Evolutionary conservation across 2,329 filamentous ascomycete species (phyloP).

Genomic region (Tolypocladium album): DNA sequence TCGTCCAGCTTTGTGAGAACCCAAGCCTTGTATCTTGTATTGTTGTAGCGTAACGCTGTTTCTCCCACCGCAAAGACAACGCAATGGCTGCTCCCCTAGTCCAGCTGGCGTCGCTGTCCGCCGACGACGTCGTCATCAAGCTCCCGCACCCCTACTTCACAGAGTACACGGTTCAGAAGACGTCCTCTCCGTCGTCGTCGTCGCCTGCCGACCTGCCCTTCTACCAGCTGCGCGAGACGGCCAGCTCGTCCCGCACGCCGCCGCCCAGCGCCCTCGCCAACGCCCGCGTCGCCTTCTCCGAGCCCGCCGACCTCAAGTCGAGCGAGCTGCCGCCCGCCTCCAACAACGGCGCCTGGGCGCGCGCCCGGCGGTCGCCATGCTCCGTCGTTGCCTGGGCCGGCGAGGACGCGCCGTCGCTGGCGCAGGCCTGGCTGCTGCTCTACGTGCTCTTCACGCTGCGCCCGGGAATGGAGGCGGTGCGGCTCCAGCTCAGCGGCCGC

Average conservation of each 20-base stretch:
- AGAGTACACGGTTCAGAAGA: slow-evolving; percentile 30
- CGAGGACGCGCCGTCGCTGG: slow-evolving; percentile 29
- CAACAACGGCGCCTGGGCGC: slow-evolving; percentile 45
- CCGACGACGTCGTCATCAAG: slow-evolving; percentile 30
- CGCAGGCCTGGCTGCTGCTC: slow-evolving; percentile 41
- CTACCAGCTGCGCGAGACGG: slow-evolving; percentile 24
- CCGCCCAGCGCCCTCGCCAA: slow-evolving; percentile 20
- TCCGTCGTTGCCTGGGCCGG: slow-evolving; percentile 33
- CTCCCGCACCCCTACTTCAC: slow-evolving; percentile 39
- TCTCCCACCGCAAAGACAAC: no score
- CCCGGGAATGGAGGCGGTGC: slow-evolving; percentile 35
- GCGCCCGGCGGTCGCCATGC: slow-evolving; percentile 41
- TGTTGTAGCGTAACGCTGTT: not conserved
- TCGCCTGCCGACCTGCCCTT: slow-evolving; percentile 10
- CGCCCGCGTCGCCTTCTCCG: slow-evolving; percentile 30
- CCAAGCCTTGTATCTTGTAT: not conserved
- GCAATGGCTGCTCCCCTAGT: slow-evolving; percentile 12
- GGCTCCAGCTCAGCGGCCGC: slow-evolving; percentile 31
- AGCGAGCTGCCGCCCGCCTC: slow-evolving; percentile 36
- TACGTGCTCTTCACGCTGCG: slow-evolving; percentile 42
- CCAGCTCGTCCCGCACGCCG: slow-evolving; percentile 13
- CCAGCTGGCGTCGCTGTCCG: slow-evolving; percentile 15
- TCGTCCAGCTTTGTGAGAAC: not conserved
- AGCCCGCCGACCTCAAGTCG: slow-evolving; percentile 35
- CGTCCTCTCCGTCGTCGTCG: not conserved